phyloP scores from a whole-genome alignment of 345 rosid genomes.

The Lepidium sativum region DNA sequence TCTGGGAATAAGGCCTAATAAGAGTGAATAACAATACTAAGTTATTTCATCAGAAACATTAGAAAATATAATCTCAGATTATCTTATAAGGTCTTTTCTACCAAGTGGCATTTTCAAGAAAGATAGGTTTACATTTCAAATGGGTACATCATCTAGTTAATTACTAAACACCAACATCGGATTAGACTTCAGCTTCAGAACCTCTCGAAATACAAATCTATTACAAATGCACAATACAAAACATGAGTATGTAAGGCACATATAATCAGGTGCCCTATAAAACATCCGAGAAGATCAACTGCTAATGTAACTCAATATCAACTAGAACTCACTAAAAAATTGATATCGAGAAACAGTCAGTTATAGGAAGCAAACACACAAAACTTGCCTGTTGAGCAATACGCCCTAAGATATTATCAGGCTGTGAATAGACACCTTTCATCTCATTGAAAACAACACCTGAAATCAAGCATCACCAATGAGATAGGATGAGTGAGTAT shows the following conservation, averaged over 20 bases:
- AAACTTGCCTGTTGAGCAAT: slow-evolving; percentile 66
- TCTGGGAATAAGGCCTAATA: slow-evolving; percentile 80
- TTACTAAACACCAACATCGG: not conserved
- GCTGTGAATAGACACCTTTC: slow-evolving; percentile 99
- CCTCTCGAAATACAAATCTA: not conserved
- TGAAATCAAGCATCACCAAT: slow-evolving; percentile 26
- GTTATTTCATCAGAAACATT: slow-evolving; percentile 3
- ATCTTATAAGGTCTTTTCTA: not conserved
- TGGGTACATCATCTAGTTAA: not conserved
- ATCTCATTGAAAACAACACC: slow-evolving; percentile 99
- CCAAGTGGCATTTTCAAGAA: not conserved
- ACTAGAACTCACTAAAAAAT: not conserved
- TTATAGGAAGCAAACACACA: slow-evolving; percentile 1
- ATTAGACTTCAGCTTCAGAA: not conserved
- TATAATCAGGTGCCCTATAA: slow-evolving; percentile 1
- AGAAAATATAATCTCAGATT: not conserved
- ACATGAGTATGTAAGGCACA: not conserved
- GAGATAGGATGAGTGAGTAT: not conserved
- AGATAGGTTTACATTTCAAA: not conserved
- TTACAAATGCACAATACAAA: not conserved
- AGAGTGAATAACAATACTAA: not conserved
- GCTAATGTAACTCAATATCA: not conserved
- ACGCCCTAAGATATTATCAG: slow-evolving; percentile 83
- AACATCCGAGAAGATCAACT: slow-evolving; percentile 2
- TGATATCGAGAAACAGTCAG: not conserved